Base-by-base conservation (phyloP, 345 rosid genomes). In the Rhizophora mangle region DNA sequence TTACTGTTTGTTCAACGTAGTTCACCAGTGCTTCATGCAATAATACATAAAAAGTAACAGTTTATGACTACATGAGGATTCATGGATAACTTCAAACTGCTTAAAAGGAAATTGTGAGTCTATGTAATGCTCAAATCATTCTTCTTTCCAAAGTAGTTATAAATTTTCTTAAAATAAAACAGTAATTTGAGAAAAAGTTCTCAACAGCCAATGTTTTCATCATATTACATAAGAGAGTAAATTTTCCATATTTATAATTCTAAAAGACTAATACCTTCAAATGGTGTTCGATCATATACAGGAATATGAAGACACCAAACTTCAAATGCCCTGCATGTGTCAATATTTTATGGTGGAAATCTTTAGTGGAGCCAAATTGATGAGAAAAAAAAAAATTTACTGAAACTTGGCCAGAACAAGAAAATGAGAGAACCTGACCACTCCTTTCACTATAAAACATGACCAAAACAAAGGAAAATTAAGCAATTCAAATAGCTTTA, bases 271-370 rank as follows among this genome's bases (percentile, higher is more conserved):
- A 34, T 34, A 87, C 97, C 96, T 82, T 85, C 85, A 62, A 86
- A 89, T 36, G 96, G 86, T 37, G 92, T 94, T 69, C 88, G 81
- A 74, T 91, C 93, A 49, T 68, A 47, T 61, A 85, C 85, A 13
- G 97, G 97, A 83, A 94, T 79, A 74, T 91, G 98, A 73, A 94
- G 85, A 82, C 96, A 94, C 76, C 78, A 71, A 70, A 91, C 89
- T 77, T 91, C 85, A 81, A 94, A 91, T 49, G 78, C 88, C 84
- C 97, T 94, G 91, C 74, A 78, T 46, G 36, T 61, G 43, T 58
- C 55, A 64, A 52, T 65, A 61, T 20, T 56, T 37, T 22, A 43
- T 19, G 60, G 46, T 34, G 57, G 13, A 63, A 60, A 59, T 59
- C 31, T 47, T 63, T 31, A 21, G 58, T 6, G 22, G 65, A 34